These are phyloP conservation scores for Candida patagonica DNA, from an alignment of 805 yeast genomes.

Conservation along the genomic window DNA sequence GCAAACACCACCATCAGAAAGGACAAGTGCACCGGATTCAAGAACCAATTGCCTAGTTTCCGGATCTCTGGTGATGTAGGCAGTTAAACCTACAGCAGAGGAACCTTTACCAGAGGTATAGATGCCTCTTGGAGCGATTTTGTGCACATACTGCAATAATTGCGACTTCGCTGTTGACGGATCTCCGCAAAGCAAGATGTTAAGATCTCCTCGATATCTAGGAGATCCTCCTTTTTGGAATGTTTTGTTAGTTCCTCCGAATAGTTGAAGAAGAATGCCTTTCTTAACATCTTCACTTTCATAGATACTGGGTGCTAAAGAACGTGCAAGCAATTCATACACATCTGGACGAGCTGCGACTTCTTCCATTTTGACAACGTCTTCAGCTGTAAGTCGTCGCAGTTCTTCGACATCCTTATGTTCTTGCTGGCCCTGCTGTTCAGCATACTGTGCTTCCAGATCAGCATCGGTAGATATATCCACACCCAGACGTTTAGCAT, in stretches of 20 bases:
- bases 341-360: slow-evolving; percentile 64
- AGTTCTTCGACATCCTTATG: slow-evolving; percentile 70
- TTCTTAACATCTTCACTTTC: slow-evolving; percentile 96
- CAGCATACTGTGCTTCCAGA: slow-evolving; percentile 27
- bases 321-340: slow-evolving; percentile 77
- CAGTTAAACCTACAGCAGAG: slow-evolving; percentile 97
- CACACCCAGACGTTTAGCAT: slow-evolving; percentile 68
- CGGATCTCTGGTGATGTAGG: slow-evolving; percentile 88
- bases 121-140: slow-evolving; percentile 95
- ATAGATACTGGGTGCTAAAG: slow-evolving; percentile 93
- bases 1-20: slow-evolving; percentile 97
- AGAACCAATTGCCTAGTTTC: slow-evolving; percentile 90
- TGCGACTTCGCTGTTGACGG: slow-evolving; percentile 98
- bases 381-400: slow-evolving; percentile 59
- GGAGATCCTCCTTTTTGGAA: slow-evolving; percentile 76
- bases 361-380: slow-evolving; percentile 52
- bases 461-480: slow-evolving; percentile 54
- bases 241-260: slow-evolving; percentile 90
- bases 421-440: slow-evolving; percentile 42
- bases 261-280: slow-evolving; percentile 83
- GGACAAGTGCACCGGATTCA: slow-evolving; percentile 92
- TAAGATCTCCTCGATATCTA: slow-evolving; percentile 90
- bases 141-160: slow-evolving; percentile 86
- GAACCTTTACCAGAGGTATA: slow-evolving; percentile 98
- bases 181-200: slow-evolving; percentile 88